Percentiles rank a stretch among this genome's conserved stretches.
Conservation (phyloP, 768 basidiomycete species). For the Lentinus brumalis region DNA sequence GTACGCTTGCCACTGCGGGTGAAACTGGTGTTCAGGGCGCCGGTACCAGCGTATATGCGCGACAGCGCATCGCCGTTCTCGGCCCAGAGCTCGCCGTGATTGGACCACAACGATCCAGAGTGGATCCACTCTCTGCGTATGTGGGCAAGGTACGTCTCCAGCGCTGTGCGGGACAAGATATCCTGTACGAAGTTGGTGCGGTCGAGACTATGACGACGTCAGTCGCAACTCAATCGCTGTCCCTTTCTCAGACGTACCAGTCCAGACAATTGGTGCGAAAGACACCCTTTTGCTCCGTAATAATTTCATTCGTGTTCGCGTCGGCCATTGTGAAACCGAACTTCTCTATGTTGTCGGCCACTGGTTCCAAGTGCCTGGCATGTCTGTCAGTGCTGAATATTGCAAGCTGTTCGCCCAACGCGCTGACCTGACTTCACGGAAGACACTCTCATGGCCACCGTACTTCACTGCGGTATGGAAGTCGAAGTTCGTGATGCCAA, state of each 20-base stretch:
- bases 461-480: conserved; percentile 84
- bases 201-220: conserved; percentile 65
- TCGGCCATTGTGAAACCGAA: conserved; percentile 89
- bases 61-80: conserved; percentile 94
- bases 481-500: conserved; percentile 88
- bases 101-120: conserved; percentile 71
- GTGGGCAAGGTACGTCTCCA: conserved; percentile 82
- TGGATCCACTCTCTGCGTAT: conserved; percentile 77
- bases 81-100: conserved; percentile 95
- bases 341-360: conserved; percentile 66
- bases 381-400: background rate
- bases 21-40: conserved; percentile 93
- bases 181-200: conserved; percentile 98
- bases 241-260: conserved; percentile 53
- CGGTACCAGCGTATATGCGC: conserved; percentile 92
- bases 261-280: conserved; percentile 96
- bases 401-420: background rate
- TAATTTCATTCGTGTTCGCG: conserved; percentile 59
- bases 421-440: conserved; percentile 67
- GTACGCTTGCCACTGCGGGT: conserved; percentile 95
- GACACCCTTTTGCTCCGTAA: conserved; percentile 89
- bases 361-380: conserved; percentile 57
- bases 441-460: conserved; percentile 86
- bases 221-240: background rate
- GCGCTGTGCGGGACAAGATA: conserved; percentile 78